A percentile compares a stretch with the other conserved stretches of the same genome.
phyloP scores from a whole-genome alignment of 2,329 filamentous ascomycete genomes.

The Sclerotinia sclerotiorum region DNA sequence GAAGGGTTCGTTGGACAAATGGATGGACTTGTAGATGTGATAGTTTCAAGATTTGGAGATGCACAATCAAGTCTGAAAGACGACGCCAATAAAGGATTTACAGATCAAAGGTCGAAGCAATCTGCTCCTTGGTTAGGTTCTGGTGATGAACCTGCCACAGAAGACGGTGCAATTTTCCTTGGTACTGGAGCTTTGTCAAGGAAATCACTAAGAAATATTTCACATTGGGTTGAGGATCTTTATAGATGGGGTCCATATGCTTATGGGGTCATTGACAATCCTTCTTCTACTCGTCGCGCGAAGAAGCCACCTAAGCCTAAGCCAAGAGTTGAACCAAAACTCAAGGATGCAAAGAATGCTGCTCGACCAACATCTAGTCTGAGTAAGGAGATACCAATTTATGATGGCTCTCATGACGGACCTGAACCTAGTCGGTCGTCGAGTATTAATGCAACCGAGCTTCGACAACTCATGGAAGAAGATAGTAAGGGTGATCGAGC shows the following conservation, averaged over 20 bases:
- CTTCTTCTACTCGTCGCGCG: conserved; percentile 59
- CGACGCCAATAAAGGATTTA: conserved; percentile 34
- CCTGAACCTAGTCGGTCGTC: not conserved
- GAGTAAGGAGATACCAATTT: conserved; percentile 5
- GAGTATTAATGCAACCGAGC: conserved; percentile 7
- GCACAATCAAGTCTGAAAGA: conserved; percentile 35
- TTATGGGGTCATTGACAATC: conserved; percentile 81
- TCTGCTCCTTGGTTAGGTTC: conserved; percentile 67
- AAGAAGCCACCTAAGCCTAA: conserved; percentile 41
- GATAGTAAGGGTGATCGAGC: not conserved
- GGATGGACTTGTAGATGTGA: conserved; percentile 81
- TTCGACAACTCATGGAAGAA: not conserved
- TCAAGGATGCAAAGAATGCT: not conserved
- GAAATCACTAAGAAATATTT: conserved; percentile 68
- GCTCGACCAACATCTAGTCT: conserved; percentile 14
- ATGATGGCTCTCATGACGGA: conserved; percentile 13
- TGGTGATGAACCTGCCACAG: conserved; percentile 63
- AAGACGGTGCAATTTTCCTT: conserved; percentile 85
- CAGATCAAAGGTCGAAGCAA: conserved; percentile 32
- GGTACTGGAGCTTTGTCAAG: conserved; percentile 73
- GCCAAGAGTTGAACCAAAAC: conserved; percentile 12
- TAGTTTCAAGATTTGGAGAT: conserved; percentile 80
- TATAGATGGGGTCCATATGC: conserved; percentile 81
- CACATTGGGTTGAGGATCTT: conserved; percentile 85
- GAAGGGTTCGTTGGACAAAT: conserved; percentile 81